Base-by-base conservation (phyloP, 1,284 basidiomycete species). In the Taiwanofungus camphoratus region DNA sequence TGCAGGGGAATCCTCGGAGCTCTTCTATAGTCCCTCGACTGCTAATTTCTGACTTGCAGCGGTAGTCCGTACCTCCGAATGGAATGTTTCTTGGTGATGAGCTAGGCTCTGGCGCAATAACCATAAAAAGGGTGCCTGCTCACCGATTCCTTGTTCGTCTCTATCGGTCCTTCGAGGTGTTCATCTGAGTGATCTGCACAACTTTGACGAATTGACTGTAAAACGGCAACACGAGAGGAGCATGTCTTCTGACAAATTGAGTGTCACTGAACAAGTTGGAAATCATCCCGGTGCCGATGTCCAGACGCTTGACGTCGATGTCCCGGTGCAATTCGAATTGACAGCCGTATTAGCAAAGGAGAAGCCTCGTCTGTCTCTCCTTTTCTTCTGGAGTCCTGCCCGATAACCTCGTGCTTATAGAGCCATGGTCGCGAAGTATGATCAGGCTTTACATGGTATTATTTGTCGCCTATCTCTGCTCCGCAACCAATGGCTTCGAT, bases 401-500 rank as follows among this genome's bases (percentile, higher is more conserved):
- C n/a, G n/a, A n/a, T n/a, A n/a, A n/a, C n/a, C n/a, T n/a, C n/a
- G 7, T 16, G 26, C 26, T 9, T n/a, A 1, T 29, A 46, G 45
- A 42, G n/a, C 45, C 45, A 39, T 46, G 45, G 45, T 46, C 45
- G n/a, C 20, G 40, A 29, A 38, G 40, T 22, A 46, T 46, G 45
- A 42, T 46, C 34, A 46, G 32, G 24, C 39, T 53, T 4, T 55
- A 55, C 20, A 42, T 45, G 3, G 44, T 52, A 19, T 45, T 55
- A 3, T 53, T 53, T 29, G 50, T 55, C 21, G 53, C 53, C 2
- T 55, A 55, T 33, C 46, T 53, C 7, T 55, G 53, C 29, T 53
- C 53, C 11, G 52, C 53, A 2, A 55, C 53, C 7, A 55, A 55
- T 27, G 53, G 53, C 2, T 53, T 53, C 32, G 53, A 55, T 36